Conservation (phyloP, 345 rosid genomes). For the Ricinus communis region DNA sequence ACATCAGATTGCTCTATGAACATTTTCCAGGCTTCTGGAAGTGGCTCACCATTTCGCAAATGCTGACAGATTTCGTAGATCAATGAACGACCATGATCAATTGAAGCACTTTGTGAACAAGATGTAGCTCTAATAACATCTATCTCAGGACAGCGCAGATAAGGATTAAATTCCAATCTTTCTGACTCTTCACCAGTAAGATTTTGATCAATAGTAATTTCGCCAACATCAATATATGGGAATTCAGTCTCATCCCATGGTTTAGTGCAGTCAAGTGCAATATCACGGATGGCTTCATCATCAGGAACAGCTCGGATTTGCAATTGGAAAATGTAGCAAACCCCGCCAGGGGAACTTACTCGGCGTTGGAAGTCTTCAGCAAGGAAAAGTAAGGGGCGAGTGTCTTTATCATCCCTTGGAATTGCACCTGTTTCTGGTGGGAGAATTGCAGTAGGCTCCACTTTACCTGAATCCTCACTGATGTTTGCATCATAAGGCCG, state of each 20-base stretch:
- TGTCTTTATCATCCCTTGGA: conserved; percentile 52
- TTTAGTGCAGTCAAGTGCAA: conserved; percentile 61
- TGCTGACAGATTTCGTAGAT: conserved; percentile 66
- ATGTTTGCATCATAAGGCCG: conserved; percentile 44
- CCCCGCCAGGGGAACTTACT: conserved; percentile 43
- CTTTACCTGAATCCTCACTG: conserved; percentile 55
- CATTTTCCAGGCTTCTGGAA: conserved; percentile 61
- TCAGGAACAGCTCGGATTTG: conserved; percentile 46
- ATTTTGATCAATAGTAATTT: conserved; percentile 43
- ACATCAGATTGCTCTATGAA: conserved; percentile 66
- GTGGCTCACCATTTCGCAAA: conserved; percentile 53
- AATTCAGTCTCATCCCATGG: conserved; percentile 59
- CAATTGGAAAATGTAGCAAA: conserved; percentile 58
- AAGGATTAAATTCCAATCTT: conserved; percentile 56
- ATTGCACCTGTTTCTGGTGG: conserved; percentile 84
- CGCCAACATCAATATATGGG: conserved; percentile 52
- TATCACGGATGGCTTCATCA: conserved; percentile 42
- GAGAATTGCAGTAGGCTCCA: conserved; percentile 58
- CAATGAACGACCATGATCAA: conserved; percentile 67
- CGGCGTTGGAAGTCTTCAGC: conserved; percentile 56
- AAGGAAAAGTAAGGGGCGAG: conserved; percentile 59
- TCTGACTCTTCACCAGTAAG: conserved; percentile 54
- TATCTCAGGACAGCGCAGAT: conserved; percentile 40
- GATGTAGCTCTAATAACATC: conserved; percentile 60
- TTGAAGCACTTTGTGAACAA: conserved; percentile 60